Evolutionary conservation across 331 rosid genomes (phyloP).

Genomic region (Malus hybrid): DNA sequence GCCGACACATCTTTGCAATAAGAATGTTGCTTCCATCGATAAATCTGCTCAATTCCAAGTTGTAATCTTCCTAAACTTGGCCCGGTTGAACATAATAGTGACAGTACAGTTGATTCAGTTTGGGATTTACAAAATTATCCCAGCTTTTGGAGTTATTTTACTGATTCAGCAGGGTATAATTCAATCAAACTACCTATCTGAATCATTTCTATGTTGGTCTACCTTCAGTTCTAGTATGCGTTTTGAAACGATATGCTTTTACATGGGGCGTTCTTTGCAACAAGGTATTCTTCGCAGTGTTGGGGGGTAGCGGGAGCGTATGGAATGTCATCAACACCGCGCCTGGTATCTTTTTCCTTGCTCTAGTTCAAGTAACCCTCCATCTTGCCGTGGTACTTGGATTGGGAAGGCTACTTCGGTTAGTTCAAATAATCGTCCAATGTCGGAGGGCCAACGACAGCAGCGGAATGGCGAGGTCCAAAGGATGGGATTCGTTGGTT

Average conservation of each 20-base stretch:
- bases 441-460: slow-evolving; percentile 82
- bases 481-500: slow-evolving; percentile 60
- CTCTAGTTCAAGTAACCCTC: slow-evolving; percentile 45
- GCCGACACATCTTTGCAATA: slow-evolving; percentile 10
- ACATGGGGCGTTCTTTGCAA: background rate
- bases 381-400: slow-evolving; percentile 63
- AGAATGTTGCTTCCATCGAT: background rate
- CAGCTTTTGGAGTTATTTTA: background rate
- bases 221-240: background rate
- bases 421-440: slow-evolving; percentile 18
- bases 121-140: background rate
- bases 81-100: background rate
- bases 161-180: background rate
- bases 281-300: slow-evolving; percentile 60
- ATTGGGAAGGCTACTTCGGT: slow-evolving; percentile 35
- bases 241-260: background rate
- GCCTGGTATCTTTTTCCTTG: slow-evolving; percentile 55
- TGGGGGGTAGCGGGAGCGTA: slow-evolving; percentile 68
- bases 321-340: slow-evolving; percentile 60
- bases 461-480: slow-evolving; percentile 79
- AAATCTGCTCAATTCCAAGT: background rate
- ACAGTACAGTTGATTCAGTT: background rate
- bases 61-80: background rate
- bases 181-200: background rate
- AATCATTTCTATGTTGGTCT: background rate